Conservation (phyloP, 2,329 filamentous ascomycete species). For the Neocucurbitaria cava region DNA sequence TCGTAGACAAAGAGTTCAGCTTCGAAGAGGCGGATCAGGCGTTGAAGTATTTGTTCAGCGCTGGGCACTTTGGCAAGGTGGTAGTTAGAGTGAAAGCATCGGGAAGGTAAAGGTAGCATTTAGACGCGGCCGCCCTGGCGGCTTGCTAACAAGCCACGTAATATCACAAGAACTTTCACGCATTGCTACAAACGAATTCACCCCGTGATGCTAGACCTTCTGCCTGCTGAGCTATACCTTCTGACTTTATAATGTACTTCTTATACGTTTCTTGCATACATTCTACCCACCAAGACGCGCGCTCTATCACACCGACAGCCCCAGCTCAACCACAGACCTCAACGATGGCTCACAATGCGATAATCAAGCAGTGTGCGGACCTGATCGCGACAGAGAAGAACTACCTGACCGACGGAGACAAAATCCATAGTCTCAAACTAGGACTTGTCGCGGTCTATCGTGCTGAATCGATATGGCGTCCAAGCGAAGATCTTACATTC, state of each 20-base stretch:
- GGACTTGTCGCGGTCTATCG: not conserved
- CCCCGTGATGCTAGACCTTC: too few species aligned
- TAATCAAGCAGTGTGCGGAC: not conserved
- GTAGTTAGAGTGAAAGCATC: slow-evolving; percentile 41
- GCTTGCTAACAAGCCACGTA: not conserved
- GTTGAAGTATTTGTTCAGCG: slow-evolving; percentile 37
- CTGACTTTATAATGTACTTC: too few species aligned
- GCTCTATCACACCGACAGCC: not conserved
- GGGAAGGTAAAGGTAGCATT: not conserved
- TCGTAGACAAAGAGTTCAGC: slow-evolving; percentile 50
- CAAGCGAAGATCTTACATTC: not conserved
- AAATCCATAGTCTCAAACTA: not conserved
- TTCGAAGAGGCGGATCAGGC: slow-evolving; percentile 45
- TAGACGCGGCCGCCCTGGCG: too few species aligned
- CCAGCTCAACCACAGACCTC: not conserved
- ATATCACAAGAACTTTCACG: not conserved
- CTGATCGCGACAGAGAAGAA: not conserved
- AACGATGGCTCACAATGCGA: not conserved
- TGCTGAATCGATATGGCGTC: not conserved
- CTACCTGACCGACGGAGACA: not conserved
- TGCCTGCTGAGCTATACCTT: too few species aligned
- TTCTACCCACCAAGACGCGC: not conserved
- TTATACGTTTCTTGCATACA: not conserved
- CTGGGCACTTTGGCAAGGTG: slow-evolving; percentile 51
- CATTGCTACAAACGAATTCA: not conserved